phyloP scores from a whole-genome alignment of 2,329 filamentous ascomycete genomes.

The Fusarium pseudonygamai region DNA sequence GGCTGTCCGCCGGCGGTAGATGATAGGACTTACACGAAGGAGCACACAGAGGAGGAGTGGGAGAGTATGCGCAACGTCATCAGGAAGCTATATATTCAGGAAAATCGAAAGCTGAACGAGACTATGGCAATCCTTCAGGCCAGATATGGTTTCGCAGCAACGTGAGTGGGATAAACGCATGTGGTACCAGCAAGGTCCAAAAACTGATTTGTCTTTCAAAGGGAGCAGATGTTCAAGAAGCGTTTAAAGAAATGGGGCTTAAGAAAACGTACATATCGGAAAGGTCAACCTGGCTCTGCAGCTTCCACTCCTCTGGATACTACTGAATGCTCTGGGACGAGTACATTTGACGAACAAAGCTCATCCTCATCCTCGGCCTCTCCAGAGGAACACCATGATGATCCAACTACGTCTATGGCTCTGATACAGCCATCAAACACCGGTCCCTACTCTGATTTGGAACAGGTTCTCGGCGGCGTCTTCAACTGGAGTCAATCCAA shows the following conservation, averaged over 20 bases:
- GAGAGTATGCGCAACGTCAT: constrained; percentile 46
- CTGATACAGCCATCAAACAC: constrained; percentile 38
- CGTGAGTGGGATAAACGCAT: constrained; percentile 44
- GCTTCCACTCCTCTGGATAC: constrained; percentile 34
- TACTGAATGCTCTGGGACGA: constrained; percentile 23
- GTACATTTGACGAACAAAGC: constrained; percentile 21
- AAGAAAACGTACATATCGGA: constrained; percentile 50
- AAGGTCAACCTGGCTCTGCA: constrained; percentile 34
- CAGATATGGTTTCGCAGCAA: constrained; percentile 49
- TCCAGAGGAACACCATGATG: constrained; percentile 22
- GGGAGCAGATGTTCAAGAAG: constrained; percentile 54
- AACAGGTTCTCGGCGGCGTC: constrained; percentile 48
- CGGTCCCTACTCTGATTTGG: constrained; percentile 44
- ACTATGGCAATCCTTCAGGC: constrained; percentile 50
- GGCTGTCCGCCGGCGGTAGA: constrained; percentile 40
- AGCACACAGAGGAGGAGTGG: constrained; percentile 51
- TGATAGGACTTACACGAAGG: constrained; percentile 45
- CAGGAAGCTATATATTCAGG: constrained; percentile 47
- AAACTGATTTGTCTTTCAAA: constrained; percentile 33
- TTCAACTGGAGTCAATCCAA: constrained; percentile 50
- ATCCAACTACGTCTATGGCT: constrained; percentile 23
- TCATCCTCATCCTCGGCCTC: constrained; percentile 27
- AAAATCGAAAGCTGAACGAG: constrained; percentile 50
- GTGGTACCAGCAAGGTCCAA: neutral
- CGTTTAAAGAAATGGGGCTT: constrained; percentile 52